A percentile compares a stretch with the other conserved stretches of the same genome.
These are phyloP conservation scores for Nannizziopsis barbatae DNA, from an alignment of 2,329 filamentous ascomycete genomes.

Conservation along the genomic window DNA sequence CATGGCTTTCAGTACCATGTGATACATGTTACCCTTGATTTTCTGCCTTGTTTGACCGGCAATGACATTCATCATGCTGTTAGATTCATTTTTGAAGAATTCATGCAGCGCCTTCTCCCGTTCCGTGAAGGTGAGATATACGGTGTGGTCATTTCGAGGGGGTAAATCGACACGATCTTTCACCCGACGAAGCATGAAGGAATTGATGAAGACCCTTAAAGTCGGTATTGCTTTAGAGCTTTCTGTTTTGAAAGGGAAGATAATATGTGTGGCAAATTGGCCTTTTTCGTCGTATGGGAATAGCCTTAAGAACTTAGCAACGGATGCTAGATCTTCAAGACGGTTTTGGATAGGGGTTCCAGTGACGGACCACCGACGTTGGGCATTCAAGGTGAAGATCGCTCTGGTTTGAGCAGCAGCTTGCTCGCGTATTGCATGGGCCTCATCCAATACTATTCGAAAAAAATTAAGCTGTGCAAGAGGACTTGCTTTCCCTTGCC, in stretches of 20 bases:
- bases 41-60: slow-evolving; percentile 53
- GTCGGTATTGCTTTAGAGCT: slow-evolving; percentile 60
- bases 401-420: slow-evolving; percentile 72
- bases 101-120: slow-evolving; percentile 71
- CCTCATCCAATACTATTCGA: slow-evolving; percentile 85
- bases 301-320: slow-evolving; percentile 75
- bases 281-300: slow-evolving; percentile 70
- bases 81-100: slow-evolving; percentile 69
- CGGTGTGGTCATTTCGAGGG: slow-evolving; percentile 57
- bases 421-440: slow-evolving; percentile 84
- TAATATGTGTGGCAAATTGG: slow-evolving; percentile 68
- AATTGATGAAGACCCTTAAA: slow-evolving; percentile 79
- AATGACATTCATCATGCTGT: slow-evolving; percentile 67
- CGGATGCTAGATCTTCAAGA: slow-evolving; percentile 74
- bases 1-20: slow-evolving; percentile 85
- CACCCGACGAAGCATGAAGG: slow-evolving; percentile 79
- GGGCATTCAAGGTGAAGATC: slow-evolving; percentile 65
- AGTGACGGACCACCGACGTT: slow-evolving; percentile 90
- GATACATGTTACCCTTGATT: slow-evolving; percentile 77
- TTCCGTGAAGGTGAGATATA: slow-evolving; percentile 62
- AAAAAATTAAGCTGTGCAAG: slow-evolving; percentile 80
- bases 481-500: slow-evolving; percentile 41
- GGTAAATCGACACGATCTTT: slow-evolving; percentile 87
- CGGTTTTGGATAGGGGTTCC: slow-evolving; percentile 93
- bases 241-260: slow-evolving; percentile 74